phyloP scores from a whole-genome alignment of 306 rosid species.

The Rubus idaeus region DNA sequence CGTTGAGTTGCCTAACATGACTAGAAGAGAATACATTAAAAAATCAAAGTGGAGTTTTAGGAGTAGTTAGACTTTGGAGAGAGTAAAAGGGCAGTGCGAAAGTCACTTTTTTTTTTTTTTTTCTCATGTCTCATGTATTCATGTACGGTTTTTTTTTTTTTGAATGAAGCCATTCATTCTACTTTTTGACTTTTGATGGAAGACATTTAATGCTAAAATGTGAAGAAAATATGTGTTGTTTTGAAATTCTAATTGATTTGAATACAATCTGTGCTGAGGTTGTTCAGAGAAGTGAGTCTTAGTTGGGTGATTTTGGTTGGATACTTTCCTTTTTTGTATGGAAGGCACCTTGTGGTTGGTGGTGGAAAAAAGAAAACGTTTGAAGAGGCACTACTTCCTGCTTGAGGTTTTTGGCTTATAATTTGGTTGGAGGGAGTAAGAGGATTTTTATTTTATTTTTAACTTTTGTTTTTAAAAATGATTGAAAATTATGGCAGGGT shows the following conservation, averaged over 20 bases:
- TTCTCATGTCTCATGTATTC: not conserved
- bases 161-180: no score
- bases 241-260: not conserved
- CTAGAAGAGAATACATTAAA: no score
- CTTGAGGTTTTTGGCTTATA: no score
- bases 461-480: not conserved
- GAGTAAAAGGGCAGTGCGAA: no score
- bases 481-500: not conserved
- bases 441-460: not conserved
- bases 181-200: not conserved
- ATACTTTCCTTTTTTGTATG: not conserved
- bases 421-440: not conserved
- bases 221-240: not conserved
- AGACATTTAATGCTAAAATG: not conserved
- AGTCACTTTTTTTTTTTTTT: not conserved
- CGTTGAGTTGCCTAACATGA: no score
- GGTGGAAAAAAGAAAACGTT: not conserved
- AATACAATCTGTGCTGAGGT: not conserved
- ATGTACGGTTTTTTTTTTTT: not conserved
- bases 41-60: no score
- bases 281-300: not conserved
- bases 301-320: not conserved
- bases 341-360: not conserved
- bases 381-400: not conserved
- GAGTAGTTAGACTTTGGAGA: no score